These are phyloP conservation scores for Bryoerythrophyllum caledonicum DNA, from an alignment of 225 moss, liverwort and hornwort species.

Conservation along the genomic window DNA sequence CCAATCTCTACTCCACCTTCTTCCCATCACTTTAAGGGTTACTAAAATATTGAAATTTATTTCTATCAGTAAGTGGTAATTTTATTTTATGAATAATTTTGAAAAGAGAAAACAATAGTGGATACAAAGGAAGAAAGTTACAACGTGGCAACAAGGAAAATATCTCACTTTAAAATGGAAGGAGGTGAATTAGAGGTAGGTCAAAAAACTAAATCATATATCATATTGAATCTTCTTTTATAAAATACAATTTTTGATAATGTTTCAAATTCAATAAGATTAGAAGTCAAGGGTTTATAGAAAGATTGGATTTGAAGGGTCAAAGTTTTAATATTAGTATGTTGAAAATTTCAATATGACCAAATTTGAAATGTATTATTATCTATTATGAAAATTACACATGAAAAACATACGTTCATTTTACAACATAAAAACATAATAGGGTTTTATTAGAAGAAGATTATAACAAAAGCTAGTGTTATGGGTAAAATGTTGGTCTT, in stretches of 20 bases:
- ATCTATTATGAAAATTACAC: neutral
- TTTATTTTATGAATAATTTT: no score
- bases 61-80: no score
- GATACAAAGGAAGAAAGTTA: neutral
- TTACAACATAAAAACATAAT: fast-evolving
- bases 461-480: neutral
- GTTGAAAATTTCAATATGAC: neutral
- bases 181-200: neutral
- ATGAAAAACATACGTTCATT: neutral
- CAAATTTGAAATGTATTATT: fast-evolving
- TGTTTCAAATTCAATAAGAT: no score
- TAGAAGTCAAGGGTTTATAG: neutral
- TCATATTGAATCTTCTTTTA: fast-evolving
- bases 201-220: neutral
- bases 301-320: neutral
- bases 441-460: neutral
- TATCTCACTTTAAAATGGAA: neutral
- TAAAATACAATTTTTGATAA: no score
- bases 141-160: neutral
- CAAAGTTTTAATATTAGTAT: neutral
- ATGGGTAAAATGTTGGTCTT: conserved; percentile 35
- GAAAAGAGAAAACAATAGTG: neutral
- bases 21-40: neutral
- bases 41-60: no score
- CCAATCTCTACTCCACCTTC: neutral